phyloP scores from a whole-genome alignment of 176 grass and related monocot species.

The Triticum monococcum region DNA sequence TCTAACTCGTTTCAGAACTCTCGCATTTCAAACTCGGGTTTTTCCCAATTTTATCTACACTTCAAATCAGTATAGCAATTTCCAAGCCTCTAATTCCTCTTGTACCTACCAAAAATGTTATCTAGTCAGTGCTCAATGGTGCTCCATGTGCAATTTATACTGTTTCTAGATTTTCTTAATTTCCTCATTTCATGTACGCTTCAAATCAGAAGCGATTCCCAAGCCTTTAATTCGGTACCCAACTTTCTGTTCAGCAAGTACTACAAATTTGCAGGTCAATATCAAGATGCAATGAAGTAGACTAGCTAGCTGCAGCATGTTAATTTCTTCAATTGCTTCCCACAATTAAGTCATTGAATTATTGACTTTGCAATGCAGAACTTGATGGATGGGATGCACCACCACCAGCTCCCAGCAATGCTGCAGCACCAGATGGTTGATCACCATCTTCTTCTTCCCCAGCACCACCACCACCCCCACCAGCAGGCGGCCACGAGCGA shows the following conservation, averaged over 20 bases:
- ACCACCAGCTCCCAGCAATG: conserved; percentile 36
- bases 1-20: background rate
- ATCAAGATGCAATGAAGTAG: no score
- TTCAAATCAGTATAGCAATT: background rate
- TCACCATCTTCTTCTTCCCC: conserved; percentile 54
- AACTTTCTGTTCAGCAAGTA: no score
- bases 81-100: background rate
- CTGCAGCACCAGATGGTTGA: conserved; percentile 38
- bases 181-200: no score
- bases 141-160: background rate
- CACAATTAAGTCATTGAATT: background rate
- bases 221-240: no score
- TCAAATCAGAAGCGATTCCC: no score
- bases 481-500: conserved; percentile 38
- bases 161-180: no score
- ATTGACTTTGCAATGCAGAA: conserved; percentile 29
- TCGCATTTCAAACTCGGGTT: background rate
- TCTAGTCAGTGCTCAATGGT: background rate
- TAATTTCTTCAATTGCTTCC: no score
- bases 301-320: no score
- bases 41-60: background rate
- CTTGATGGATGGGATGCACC: conserved; percentile 45
- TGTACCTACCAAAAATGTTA: background rate
- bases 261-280: no score
- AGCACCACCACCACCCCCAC: conserved; percentile 45